Conservation (phyloP, 2,329 filamentous ascomycete genomes). For the Apiospora sp. region DNA sequence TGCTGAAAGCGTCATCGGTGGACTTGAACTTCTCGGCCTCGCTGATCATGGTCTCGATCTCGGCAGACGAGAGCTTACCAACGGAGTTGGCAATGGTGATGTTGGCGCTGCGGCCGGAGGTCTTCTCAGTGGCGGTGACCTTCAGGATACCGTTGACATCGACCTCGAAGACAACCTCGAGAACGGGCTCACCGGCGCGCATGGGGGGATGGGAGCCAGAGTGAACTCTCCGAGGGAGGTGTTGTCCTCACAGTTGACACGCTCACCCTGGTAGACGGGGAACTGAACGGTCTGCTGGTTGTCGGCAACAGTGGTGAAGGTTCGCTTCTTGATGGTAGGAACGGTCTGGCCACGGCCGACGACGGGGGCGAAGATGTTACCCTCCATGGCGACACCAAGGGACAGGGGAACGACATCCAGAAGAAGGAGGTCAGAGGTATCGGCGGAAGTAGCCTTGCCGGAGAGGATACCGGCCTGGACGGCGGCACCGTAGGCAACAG, state of each 20-base stretch:
- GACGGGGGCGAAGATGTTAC: conserved; percentile 97
- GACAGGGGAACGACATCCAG: conserved; percentile 96
- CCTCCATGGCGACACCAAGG: conserved; percentile 99
- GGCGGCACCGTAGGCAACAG: conserved; percentile 97
- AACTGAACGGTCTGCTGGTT: conserved; percentile 87
- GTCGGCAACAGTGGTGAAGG: conserved; percentile 87
- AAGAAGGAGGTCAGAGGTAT: conserved; percentile 92
- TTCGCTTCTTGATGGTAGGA: conserved; percentile 80
- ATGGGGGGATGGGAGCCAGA: conserved; percentile 85
- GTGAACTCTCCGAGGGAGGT: conserved; percentile 98
- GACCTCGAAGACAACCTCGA: conserved; percentile 98
- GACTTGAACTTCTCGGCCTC: conserved; percentile 99
- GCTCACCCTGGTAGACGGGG: conserved; percentile 94
- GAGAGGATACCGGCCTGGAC: conserved; percentile 99
- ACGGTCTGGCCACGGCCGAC: conserved; percentile 82
- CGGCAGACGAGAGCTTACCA: conserved; percentile 90
- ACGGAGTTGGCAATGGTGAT: conserved; percentile 99
- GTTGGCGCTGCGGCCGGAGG: conserved; percentile 96
- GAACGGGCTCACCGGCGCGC: conserved; percentile 93
- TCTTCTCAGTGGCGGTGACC: conserved; percentile 99
- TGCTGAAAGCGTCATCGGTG: conserved; percentile 98
- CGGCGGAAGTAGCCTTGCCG: conserved; percentile 94
- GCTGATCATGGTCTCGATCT: conserved; percentile 98
- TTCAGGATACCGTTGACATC: conserved; percentile 99
- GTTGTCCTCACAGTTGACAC: conserved; percentile 98